phyloP scores from a whole-genome alignment of 2,329 filamentous ascomycete species.

The Ascochyta fabae region DNA sequence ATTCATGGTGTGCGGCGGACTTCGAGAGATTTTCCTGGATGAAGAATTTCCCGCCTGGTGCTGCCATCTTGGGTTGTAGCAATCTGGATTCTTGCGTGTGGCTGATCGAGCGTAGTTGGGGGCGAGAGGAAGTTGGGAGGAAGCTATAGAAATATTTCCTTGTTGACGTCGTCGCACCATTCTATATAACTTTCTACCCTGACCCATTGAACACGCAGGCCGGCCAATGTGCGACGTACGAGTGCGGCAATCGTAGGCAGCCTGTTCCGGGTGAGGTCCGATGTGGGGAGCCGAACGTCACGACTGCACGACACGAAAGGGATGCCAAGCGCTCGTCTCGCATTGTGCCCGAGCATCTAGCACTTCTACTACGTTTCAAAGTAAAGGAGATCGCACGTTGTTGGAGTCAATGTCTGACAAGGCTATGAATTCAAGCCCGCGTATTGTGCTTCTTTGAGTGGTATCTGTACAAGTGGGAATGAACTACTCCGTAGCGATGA shows the following conservation, averaged over 20 bases:
- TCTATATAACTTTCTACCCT: conserved; percentile 1
- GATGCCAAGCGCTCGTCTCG: background rate
- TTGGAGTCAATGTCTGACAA: background rate
- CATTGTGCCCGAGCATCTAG: background rate
- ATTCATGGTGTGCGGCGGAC: conserved; percentile 55
- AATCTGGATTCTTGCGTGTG: background rate
- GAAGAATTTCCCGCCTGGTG: conserved; percentile 52
- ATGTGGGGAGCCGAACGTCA: conserved; percentile 17
- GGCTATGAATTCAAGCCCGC: background rate
- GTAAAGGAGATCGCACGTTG: background rate
- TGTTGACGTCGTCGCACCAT: background rate
- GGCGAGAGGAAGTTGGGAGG: too few species aligned
- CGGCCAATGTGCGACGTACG: conserved; percentile 3
- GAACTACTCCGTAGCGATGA: background rate
- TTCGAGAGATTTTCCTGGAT: conserved; percentile 55
- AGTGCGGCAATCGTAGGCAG: background rate
- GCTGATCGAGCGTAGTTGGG: background rate
- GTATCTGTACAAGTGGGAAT: background rate
- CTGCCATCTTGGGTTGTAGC: conserved; percentile 45
- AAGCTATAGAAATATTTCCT: background rate
- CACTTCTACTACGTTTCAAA: background rate
- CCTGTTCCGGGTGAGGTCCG: background rate
- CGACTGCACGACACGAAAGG: background rate
- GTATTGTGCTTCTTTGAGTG: background rate
- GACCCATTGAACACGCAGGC: background rate